Base-by-base conservation (phyloP, 768 basidiomycete genomes). In the Sarcomyxa edulis region DNA sequence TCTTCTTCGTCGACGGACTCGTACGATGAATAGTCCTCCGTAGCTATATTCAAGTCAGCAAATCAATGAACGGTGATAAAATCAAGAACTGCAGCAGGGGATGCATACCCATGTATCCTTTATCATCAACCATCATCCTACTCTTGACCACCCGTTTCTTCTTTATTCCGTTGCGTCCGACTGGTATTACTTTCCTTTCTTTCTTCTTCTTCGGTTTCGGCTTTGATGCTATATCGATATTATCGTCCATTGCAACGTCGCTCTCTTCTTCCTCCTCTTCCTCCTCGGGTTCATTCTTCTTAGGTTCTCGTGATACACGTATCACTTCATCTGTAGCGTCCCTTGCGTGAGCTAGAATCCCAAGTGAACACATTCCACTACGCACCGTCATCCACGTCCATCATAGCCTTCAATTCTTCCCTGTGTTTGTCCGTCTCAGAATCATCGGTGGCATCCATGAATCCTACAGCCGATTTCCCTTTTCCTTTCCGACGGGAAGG, bases 331-430 rank as follows among this genome's bases (percentile, higher is more conserved):
- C 69, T 69, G 40, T 7, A 39, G 10, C 37, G 32, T n/a, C 30
- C 36, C 27, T 7, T 32, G 34, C 19, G 26, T 26, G 16, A 37
- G 12, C 12, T 24, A 38, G 15, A 4, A 25, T 14, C 10, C 27
- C 11, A 25, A 19, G 12, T 26, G 47, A 7, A 35, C 32, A 30
- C 31, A 50, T 12, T n/a, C n/a, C n/a, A n/a, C n/a, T 18, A n/a
- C 63, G 11, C 44, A 82, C 85, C 76, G 49, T 87, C 85, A 40
- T 85, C 84, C 38, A 86, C 70, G 35, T 88, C 84, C 84, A 86
- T 85, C 66, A 86, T 71, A 7, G 74, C 81, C 29, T 64, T 65
- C 8, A 65, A 61, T 7, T 72, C 74, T 11, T 18, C 66, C 62
- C 41, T 78, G 72, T 7, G 64, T 65, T 19, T 66, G n/a, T n/a